A percentile compares a stretch with the other conserved stretches of the same genome.
phyloP scores from a whole-genome alignment of 1,284 basidiomycete genomes.

The Pterulicium gracile region DNA sequence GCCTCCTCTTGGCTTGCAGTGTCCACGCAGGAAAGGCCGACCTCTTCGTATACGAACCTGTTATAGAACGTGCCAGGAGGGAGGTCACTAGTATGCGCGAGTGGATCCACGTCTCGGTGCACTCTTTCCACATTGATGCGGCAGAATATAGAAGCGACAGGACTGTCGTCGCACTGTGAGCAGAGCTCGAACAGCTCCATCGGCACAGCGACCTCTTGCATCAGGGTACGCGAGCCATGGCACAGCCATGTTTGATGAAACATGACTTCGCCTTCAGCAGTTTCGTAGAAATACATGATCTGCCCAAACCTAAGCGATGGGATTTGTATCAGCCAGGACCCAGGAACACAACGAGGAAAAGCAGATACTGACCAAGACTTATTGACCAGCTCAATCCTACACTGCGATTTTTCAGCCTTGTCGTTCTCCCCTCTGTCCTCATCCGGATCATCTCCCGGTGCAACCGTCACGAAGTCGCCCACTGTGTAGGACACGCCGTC shows the following conservation, averaged over 20 bases:
- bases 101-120: neutral
- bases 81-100: too few species aligned
- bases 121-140: neutral
- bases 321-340: too few species aligned
- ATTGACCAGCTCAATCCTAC: neutral
- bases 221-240: neutral
- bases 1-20: too few species aligned
- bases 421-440: neutral
- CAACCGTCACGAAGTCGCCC: neutral
- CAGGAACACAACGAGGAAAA: too few species aligned
- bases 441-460: neutral
- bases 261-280: neutral
- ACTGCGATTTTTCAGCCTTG: neutral
- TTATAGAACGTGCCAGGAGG: too few species aligned
- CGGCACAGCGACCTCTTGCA: neutral
- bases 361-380: neutral
- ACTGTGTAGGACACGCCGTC: neutral
- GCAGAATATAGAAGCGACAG: neutral
- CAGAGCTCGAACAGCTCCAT: neutral
- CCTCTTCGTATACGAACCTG: too few species aligned
- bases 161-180: neutral
- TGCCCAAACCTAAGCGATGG: slow-evolving; percentile 1
- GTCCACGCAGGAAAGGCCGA: too few species aligned
- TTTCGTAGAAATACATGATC: neutral
- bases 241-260: neutral